Evolutionary conservation across 306 rosid genomes (phyloP).

Genomic region (Styphnolobium japonicum): DNA sequence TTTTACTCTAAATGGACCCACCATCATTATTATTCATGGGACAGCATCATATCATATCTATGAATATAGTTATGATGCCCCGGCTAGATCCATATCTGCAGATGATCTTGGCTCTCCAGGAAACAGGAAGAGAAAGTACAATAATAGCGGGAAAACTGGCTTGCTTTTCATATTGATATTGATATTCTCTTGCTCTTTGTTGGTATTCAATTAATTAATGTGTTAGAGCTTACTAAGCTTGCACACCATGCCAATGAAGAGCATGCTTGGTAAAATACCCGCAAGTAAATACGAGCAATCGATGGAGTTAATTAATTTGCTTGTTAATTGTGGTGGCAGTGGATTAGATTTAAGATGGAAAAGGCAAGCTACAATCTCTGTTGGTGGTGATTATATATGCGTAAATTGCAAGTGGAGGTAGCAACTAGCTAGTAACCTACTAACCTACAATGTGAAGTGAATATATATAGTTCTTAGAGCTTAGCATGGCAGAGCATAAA

Average conservation of each 20-base stretch:
- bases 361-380: not conserved
- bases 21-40: constrained; percentile 55
- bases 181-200: not conserved
- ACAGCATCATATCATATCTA: no score
- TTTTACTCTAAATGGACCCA: no score
- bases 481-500: not conserved
- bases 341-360: not conserved
- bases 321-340: not conserved
- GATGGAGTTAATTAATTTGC: not conserved
- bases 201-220: not conserved
- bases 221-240: no score
- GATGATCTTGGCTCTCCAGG: constrained; percentile 23
- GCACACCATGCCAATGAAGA: no score
- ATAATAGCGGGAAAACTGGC: not conserved
- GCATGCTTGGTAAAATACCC: not conserved
- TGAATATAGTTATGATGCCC: no score
- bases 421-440: not conserved
- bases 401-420: not conserved
- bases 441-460: not conserved
- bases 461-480: not conserved
- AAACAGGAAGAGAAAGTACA: constrained; percentile 17
- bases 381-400: not conserved
- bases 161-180: constrained; percentile 25
- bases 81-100: not conserved
- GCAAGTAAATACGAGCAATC: not conserved